phyloP scores from a whole-genome alignment of 2,329 filamentous ascomycete species.

The Xylaria sp. region DNA sequence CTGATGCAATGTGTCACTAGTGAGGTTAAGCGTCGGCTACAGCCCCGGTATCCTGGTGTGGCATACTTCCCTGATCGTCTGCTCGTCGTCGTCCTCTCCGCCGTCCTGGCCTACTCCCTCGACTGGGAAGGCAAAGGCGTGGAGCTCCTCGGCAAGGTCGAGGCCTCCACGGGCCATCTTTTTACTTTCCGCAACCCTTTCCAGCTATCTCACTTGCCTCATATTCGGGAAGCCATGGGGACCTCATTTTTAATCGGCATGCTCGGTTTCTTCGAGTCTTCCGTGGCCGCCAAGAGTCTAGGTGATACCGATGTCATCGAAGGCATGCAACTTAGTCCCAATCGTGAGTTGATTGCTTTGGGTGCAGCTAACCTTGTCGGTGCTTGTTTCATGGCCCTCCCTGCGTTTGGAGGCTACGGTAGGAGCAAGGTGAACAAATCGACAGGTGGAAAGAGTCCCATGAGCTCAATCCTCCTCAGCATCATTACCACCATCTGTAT shows the following conservation, averaged over 20 bases:
- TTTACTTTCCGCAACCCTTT: constrained; percentile 91
- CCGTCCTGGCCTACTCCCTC: constrained; percentile 76
- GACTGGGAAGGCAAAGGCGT: constrained; percentile 82
- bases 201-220: constrained; percentile 72
- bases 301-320: constrained; percentile 73
- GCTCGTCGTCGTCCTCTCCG: constrained; percentile 83
- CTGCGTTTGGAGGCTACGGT: constrained; percentile 94
- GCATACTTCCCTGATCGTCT: constrained; percentile 94
- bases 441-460: constrained; percentile 89
- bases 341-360: constrained; percentile 90
- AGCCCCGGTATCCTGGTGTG: constrained; percentile 77
- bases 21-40: constrained; percentile 79
- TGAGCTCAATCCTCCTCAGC: constrained; percentile 89
- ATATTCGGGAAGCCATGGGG: constrained; percentile 84
- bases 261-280: constrained; percentile 98
- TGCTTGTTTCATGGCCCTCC: constrained; percentile 88
- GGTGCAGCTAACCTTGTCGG: constrained; percentile 91
- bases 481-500: constrained; percentile 82
- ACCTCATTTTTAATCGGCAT: constrained; percentile 93
- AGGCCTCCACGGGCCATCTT: constrained; percentile 70
- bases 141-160: constrained; percentile 80
- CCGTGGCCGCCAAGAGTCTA: constrained; percentile 91
- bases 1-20: constrained; percentile 50
- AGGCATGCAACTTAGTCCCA: constrained; percentile 83
- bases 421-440: constrained; percentile 93